phyloP scores from a whole-genome alignment of 306 rosid genomes.

The Rubus idaeus region DNA sequence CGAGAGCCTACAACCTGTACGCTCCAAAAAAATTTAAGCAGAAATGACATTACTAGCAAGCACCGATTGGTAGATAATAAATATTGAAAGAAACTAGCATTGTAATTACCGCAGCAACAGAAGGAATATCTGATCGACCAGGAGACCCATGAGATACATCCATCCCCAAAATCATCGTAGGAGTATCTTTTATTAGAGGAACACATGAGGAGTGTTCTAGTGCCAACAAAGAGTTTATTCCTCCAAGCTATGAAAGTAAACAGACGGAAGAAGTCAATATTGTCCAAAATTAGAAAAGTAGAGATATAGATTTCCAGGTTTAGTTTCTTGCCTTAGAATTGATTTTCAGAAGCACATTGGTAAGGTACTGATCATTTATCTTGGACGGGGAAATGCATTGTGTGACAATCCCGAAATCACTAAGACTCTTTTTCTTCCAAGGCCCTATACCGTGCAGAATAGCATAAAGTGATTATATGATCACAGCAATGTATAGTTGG shows the following conservation, averaged over 20 bases:
- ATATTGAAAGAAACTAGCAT: background rate
- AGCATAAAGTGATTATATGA: constrained; percentile 20
- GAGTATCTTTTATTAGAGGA: constrained; percentile 69
- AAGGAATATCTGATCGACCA: constrained; percentile 70
- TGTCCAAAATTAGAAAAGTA: constrained; percentile 8
- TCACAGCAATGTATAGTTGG: constrained; percentile 14
- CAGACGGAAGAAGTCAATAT: constrained; percentile 13
- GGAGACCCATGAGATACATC: constrained; percentile 87
- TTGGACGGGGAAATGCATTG: constrained; percentile 84
- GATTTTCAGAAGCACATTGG: constrained; percentile 86
- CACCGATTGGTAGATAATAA: constrained; percentile 8
- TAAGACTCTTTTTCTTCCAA: constrained; percentile 82
- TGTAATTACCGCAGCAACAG: constrained; percentile 76
- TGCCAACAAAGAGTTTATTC: constrained; percentile 81
- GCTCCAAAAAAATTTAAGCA: constrained; percentile 9
- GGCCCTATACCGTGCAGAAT: constrained; percentile 60
- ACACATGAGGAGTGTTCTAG: constrained; percentile 67
- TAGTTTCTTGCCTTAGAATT: constrained; percentile 74
- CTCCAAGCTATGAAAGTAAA: constrained; percentile 66
- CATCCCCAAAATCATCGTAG: constrained; percentile 93
- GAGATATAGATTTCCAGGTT: background rate
- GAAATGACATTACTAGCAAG: constrained; percentile 24
- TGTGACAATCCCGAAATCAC: constrained; percentile 71
- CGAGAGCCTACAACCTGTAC: constrained; percentile 89
- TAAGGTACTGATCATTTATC: constrained; percentile 78